phyloP scores from a whole-genome alignment of 1,284 basidiomycete species.

The Inonotus obliquus region DNA sequence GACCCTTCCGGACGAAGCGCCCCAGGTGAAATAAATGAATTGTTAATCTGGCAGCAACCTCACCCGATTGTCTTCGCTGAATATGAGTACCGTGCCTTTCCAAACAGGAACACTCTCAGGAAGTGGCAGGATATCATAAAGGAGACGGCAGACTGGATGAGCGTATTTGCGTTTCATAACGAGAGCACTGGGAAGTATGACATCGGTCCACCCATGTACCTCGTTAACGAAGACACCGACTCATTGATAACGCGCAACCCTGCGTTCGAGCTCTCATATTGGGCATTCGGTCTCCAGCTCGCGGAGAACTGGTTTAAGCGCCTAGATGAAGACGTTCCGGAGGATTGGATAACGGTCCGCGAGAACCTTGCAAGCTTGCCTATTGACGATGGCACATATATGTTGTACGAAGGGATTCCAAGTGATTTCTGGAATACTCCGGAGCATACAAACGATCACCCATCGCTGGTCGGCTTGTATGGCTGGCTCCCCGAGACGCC shows the following conservation, averaged over 20 bases:
- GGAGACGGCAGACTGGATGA: conserved; percentile 58
- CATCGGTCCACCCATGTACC: conserved; percentile 54
- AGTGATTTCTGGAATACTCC: conserved; percentile 48
- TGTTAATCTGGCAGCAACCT: conserved; percentile 58
- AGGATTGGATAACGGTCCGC: conserved; percentile 41
- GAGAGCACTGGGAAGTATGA: conserved; percentile 43
- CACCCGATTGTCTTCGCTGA: conserved; percentile 55
- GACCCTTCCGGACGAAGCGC: conserved; percentile 53
- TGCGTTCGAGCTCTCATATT: conserved; percentile 55
- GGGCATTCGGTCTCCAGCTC: conserved; percentile 45
- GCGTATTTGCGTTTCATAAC: conserved; percentile 50
- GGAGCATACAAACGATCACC: conserved; percentile 52
- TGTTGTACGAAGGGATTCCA: conserved; percentile 52
- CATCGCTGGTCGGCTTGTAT: conserved; percentile 49
- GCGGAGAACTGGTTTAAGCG: conserved; percentile 45
- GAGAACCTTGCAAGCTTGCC: conserved; percentile 46
- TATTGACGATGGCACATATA: conserved; percentile 44
- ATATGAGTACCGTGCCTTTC: conserved; percentile 49
- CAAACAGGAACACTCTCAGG: conserved; percentile 34
- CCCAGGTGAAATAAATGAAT: conserved; percentile 57
- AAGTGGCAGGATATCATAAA: conserved; percentile 49
- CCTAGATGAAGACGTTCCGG: conserved; percentile 38
- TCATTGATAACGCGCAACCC: conserved; percentile 52
- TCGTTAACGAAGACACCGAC: conserved; percentile 52
- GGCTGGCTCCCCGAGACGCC: conserved; percentile 53